A percentile compares a stretch with the other conserved stretches of the same genome.
Conservation (phyloP, 1,139 yeast genomes). For the Candida buenavistaensis region DNA sequence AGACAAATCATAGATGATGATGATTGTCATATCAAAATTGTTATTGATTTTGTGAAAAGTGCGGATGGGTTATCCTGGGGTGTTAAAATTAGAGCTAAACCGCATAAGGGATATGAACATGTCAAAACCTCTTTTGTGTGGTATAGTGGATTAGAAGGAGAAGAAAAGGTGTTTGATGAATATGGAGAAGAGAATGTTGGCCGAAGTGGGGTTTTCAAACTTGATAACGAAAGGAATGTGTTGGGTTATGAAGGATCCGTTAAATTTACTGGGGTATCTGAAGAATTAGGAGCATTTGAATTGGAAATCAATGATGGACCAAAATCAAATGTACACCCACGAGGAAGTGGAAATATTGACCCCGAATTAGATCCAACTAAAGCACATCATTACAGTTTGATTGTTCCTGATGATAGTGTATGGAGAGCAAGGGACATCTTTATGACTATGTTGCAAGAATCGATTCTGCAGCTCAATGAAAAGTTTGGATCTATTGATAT, state of each 20-base stretch:
- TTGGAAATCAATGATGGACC: conserved; percentile 52
- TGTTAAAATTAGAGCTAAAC: conserved; percentile 61
- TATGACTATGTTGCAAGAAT: conserved; percentile 67
- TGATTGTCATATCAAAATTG: conserved; percentile 60
- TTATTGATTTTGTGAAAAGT: conserved; percentile 75
- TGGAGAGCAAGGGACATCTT: conserved; percentile 86
- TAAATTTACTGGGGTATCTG: conserved; percentile 53
- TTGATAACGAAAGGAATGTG: conserved; percentile 26
- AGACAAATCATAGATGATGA: conserved; percentile 70
- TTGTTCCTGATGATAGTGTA: conserved; percentile 67
- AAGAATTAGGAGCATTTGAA: conserved; percentile 55
- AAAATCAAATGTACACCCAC: conserved; percentile 43
- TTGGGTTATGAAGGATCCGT: conserved; percentile 38
- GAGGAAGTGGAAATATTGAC: conserved; percentile 25
- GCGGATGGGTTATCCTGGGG: conserved; percentile 79
- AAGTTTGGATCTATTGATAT: conserved; percentile 27
- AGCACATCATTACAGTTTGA: conserved; percentile 67
- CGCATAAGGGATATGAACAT: conserved; percentile 50
- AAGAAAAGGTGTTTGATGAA: conserved; percentile 29
- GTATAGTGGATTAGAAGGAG: conserved; percentile 75
- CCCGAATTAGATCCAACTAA: conserved; percentile 51
- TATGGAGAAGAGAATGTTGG: conserved; percentile 18
- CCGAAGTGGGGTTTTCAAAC: conserved; percentile 32
- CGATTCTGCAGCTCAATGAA: conserved; percentile 51
- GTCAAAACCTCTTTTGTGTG: conserved; percentile 67